Percentiles rank a stretch among this genome's conserved stretches.
Evolutionary conservation across 495 filamentous ascomycete genomes (phyloP).

Genomic region (Xylaria longipes): DNA sequence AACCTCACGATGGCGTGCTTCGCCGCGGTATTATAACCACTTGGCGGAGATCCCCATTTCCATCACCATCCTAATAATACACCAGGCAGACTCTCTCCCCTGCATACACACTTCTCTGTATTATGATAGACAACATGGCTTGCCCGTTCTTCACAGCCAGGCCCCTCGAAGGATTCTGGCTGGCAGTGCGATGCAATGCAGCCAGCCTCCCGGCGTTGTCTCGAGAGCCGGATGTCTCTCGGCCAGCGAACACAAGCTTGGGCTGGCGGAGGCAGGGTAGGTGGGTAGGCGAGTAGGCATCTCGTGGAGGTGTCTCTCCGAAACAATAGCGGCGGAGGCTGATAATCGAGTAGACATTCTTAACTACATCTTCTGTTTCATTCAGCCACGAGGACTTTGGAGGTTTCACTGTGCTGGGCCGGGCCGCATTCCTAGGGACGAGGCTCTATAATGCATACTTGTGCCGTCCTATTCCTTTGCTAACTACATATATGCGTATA

Average conservation of each 20-base stretch:
- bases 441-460: too few relatives aligned
- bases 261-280: neutral
- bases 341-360: neutral
- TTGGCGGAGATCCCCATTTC: neutral
- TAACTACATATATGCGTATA: neutral
- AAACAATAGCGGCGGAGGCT: neutral
- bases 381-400: neutral
- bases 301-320: neutral
- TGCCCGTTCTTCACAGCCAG: neutral
- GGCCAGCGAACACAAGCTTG: neutral
- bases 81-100: neutral
- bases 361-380: neutral
- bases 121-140: neutral
- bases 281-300: neutral
- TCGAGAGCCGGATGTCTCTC: slow-evolving; percentile 18
- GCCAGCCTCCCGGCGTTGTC: slow-evolving; percentile 1
- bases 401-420: too few relatives aligned
- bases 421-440: too few relatives aligned
- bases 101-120: neutral
- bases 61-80: neutral
- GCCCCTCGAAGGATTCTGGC: slow-evolving; percentile 5
- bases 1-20: neutral
- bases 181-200: slow-evolving; percentile 2
- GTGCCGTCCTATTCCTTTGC: neutral
- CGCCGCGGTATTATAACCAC: slow-evolving; percentile 9